Base-by-base conservation (phyloP, 2,329 filamentous ascomycete species). In the Acrocalymma vagum region DNA sequence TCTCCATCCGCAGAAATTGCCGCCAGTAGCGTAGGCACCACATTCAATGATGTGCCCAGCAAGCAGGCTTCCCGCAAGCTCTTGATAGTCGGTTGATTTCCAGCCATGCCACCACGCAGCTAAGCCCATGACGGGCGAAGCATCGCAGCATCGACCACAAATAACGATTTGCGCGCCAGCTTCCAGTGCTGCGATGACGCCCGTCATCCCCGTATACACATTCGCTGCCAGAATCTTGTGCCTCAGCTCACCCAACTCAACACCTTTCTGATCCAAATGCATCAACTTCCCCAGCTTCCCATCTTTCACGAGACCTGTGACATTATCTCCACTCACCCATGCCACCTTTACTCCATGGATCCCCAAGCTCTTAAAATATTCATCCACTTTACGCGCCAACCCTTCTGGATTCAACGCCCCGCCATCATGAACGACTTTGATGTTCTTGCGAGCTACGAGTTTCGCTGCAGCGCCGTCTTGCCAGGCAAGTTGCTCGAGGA, bases 391-490 rank as follows among this genome's bases (percentile, higher is more conserved):
- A 22, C 72, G 42, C 4, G 80, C 76, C 9, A 83, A 56, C 0
- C 72, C 76, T 38, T 70, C 65, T 0, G 81, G 80, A 39, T 83
- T 78, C 9, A 79, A 63, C 2, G 74, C 77, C 1, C 80, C 80
- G 4, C 79, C 80, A 48, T 83, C 80, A 47, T 80, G 71, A 13
- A 80, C 69, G 10, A 82, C 66, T 48, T 78, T 79, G 61, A 82
- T 82, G 1, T 67, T 56, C 46, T 77, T 73, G 23, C 29, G 71
- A 57, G 5, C 70, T 54, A 57, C 67, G 10, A 76, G 58, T 4
- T 71, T 59, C 9, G 53, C 53, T 11, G 48, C 53, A 10, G 39
- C 46, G 9, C 48, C 52, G 21, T 50, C 56, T 29, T 60, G 55
- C 44, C 51, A 62, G 18, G 53, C 57, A 3, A 72, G 46, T 42